Evolutionary conservation across 257 asterid species (phyloP).

Genomic region (Ballota nigra): DNA sequence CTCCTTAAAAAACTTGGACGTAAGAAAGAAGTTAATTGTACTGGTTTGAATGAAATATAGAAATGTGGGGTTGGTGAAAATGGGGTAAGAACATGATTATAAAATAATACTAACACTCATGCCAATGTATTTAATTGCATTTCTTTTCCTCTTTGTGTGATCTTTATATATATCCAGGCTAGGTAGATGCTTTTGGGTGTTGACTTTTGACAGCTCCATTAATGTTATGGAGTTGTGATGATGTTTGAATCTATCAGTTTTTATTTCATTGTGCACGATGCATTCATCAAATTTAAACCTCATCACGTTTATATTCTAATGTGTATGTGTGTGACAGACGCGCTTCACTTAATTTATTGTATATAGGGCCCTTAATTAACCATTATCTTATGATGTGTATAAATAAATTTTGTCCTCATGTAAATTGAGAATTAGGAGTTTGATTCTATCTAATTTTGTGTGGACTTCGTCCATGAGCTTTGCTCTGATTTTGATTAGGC

Average conservation of each 20-base stretch:
- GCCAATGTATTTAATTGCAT: slow-evolving; percentile 1
- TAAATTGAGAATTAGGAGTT: too few species aligned
- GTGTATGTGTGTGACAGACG: background rate
- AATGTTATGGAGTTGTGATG: background rate
- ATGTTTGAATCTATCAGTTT: background rate
- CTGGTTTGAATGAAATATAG: background rate
- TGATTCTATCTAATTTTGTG: too few species aligned
- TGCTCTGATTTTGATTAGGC: too few species aligned
- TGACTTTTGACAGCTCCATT: background rate
- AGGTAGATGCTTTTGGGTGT: background rate
- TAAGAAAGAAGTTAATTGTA: background rate
- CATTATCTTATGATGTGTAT: too few species aligned
- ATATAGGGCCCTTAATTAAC: too few species aligned
- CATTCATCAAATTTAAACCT: background rate
- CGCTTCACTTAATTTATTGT: background rate
- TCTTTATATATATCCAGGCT: background rate
- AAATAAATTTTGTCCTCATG: too few species aligned
- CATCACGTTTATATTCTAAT: background rate
- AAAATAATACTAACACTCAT: background rate
- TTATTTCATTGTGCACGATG: background rate
- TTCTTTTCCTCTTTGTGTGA: background rate
- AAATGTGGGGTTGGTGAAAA: slow-evolving; percentile 11
- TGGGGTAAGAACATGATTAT: background rate
- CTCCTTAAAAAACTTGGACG: slow-evolving; percentile 20
- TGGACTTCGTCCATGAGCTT: too few species aligned